These are phyloP conservation scores for Parsonsia alboflavescens DNA, from an alignment of 257 asterid genomes.

Conservation along the genomic window DNA sequence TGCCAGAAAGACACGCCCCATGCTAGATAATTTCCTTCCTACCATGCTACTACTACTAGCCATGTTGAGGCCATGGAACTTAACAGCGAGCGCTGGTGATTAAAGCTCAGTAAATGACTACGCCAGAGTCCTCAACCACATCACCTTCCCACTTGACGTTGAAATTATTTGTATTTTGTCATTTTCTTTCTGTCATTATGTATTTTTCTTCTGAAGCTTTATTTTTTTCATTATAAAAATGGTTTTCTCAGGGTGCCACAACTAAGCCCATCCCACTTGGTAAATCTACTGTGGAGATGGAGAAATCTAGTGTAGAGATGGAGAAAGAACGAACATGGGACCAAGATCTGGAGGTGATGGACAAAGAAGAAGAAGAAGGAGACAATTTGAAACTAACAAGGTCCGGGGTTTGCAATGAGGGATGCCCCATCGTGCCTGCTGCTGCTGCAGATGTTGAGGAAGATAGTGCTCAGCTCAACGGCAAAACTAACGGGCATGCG, in stretches of 20 bases:
- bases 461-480: not conserved
- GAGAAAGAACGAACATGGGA: slow-evolving; percentile 38
- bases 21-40: too few species aligned
- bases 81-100: too few species aligned
- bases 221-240: not conserved
- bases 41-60: too few species aligned
- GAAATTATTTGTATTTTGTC: not conserved
- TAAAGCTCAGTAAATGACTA: not conserved
- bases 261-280: not conserved
- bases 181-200: not conserved
- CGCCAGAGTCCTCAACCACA: not conserved
- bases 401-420: slow-evolving; percentile 26
- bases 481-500: slow-evolving; percentile 33
- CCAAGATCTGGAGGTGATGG: slow-evolving; percentile 22
- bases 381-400: slow-evolving; percentile 33
- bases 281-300: slow-evolving; percentile 37
- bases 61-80: too few species aligned
- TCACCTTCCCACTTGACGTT: not conserved
- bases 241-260: not conserved
- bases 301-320: slow-evolving; percentile 35
- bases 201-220: not conserved
- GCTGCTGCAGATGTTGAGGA: not conserved
- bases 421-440: not conserved
- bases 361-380: slow-evolving; percentile 22
- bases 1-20: too few species aligned